Conservation (phyloP, 2,329 filamentous ascomycete genomes). For the Monascus ruber region DNA sequence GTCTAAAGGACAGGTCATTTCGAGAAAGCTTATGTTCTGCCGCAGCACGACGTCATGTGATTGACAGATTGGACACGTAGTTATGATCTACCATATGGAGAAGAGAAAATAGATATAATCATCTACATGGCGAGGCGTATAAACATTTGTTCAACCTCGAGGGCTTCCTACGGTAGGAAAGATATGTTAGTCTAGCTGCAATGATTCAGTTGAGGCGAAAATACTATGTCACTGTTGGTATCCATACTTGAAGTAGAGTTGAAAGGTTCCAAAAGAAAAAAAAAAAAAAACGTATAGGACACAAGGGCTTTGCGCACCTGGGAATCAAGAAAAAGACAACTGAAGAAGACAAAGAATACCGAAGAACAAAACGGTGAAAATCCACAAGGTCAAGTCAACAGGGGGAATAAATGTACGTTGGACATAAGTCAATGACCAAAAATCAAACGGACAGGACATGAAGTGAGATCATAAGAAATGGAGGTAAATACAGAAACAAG, state of each 20-base stretch:
- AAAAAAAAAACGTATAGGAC: background rate
- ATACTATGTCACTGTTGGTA: background rate
- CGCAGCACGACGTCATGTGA: too few species aligned
- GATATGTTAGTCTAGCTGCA: too few species aligned
- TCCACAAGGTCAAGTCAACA: conserved; percentile 1
- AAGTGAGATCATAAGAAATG: conserved; percentile 3
- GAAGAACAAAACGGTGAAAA: conserved; percentile 6
- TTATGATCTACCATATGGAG: too few species aligned
- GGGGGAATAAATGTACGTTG: conserved; percentile 7
- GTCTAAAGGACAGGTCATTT: too few species aligned
- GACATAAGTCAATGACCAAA: conserved; percentile 3
- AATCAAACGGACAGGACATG: conserved; percentile 1
- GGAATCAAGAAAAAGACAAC: conserved; percentile 7
- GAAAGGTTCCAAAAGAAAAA: conserved; percentile 4
- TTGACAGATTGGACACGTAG: too few species aligned
- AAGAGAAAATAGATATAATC: too few species aligned
- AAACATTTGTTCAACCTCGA: too few species aligned
- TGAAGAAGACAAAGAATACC: conserved; percentile 8
- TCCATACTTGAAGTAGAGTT: background rate
- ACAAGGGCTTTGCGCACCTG: background rate
- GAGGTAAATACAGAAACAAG: conserved; percentile 4
- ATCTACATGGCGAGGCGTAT: too few species aligned
- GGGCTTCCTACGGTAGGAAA: too few species aligned
- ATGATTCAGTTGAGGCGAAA: conserved; percentile 4
- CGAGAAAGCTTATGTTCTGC: too few species aligned